A percentile compares a stretch with the other conserved stretches of the same genome.
These are phyloP conservation scores for Thuja plicata DNA, from an alignment of 83 land plant genomes.

Conservation along the genomic window DNA sequence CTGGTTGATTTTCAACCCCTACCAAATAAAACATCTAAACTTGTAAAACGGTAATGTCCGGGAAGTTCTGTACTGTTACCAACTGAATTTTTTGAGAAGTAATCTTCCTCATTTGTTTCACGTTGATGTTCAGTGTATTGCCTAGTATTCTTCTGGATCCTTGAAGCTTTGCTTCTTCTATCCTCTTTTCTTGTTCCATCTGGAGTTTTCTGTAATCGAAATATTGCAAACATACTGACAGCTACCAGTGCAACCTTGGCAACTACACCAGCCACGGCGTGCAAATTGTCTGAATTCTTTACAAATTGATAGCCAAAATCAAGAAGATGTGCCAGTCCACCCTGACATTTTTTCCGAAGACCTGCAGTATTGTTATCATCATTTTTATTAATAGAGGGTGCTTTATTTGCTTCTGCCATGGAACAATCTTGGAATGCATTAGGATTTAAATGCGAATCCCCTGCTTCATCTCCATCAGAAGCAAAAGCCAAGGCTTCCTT, in stretches of 20 bases:
- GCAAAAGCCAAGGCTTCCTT: constrained; percentile 74
- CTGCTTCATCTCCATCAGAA: constrained; percentile 35
- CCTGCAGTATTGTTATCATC: background rate
- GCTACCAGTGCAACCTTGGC: constrained; percentile 69
- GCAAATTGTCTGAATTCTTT: constrained; percentile 33
- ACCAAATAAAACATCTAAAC: constrained; percentile 19
- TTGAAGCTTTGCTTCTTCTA: background rate
- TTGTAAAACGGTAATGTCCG: background rate
- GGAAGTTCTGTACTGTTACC: constrained; percentile 3
- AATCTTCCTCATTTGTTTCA: background rate
- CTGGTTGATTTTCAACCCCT: constrained; percentile 15
- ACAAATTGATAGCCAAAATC: constrained; percentile 28
- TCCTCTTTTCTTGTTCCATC: background rate
- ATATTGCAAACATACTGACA: constrained; percentile 55
- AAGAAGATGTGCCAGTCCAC: constrained; percentile 7
- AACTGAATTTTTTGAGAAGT: background rate
- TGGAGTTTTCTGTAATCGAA: constrained; percentile 40
- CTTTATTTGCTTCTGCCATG: background rate
- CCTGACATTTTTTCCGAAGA: background rate
- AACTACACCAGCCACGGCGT: constrained; percentile 37
- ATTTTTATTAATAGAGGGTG: background rate
- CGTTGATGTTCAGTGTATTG: constrained; percentile 14
- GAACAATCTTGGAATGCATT: background rate
- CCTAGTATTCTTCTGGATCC: background rate
- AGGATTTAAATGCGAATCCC: background rate